Evolutionary conservation across 2,329 filamentous ascomycete species (phyloP), one percentile per base, ranked within the genome.

Genomic region (Blastomyces silverae): DNA sequence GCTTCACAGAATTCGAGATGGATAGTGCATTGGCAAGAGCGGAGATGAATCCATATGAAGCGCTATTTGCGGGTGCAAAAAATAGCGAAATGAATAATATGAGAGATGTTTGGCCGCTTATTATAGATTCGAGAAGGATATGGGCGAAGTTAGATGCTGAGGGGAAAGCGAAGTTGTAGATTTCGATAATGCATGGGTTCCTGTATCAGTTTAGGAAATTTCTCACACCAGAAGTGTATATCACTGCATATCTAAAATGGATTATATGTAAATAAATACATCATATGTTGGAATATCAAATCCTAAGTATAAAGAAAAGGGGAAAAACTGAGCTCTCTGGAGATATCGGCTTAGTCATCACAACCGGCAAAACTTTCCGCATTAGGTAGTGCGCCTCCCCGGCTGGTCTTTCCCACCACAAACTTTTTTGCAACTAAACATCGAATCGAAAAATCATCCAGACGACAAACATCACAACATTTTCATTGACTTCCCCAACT

Each of bases 71-170:
- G 20, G 69, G 67, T 20, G 70, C 69, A 10, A 66, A 67, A 64
- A 66, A 66, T 39, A 70, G 70, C 58, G 70, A 72, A 63, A 70
- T 71, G 69, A 69, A 71, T 61, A 65, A 70, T 34, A 64, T 70
- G 61, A 52, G 64, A 25, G 66, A 70, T 31, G 56, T 71, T 25
- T 69, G 69, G 67, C 69, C 69, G 1, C 58, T 66, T 62, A 71
- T 71, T 28, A 61, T 71, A 17, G 67, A 69, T 61, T 66, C 69
- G 31, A 67, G 65, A 46, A 64, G 64, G 46, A 66, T 70, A 31
- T 71, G 68, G 69, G 46, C 48, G 7, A 53, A 63, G 39, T 42
- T 66, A n/a, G 64, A 67, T 13, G 53, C 5, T 13, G 37, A 39
- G 60, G 67, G 67, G 44, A 67, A 68, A 31, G 66, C 66, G 3